Base-by-base conservation (phyloP, 1,284 basidiomycete genomes). In the Cutaneotrichosporon cyanovorans region DNA sequence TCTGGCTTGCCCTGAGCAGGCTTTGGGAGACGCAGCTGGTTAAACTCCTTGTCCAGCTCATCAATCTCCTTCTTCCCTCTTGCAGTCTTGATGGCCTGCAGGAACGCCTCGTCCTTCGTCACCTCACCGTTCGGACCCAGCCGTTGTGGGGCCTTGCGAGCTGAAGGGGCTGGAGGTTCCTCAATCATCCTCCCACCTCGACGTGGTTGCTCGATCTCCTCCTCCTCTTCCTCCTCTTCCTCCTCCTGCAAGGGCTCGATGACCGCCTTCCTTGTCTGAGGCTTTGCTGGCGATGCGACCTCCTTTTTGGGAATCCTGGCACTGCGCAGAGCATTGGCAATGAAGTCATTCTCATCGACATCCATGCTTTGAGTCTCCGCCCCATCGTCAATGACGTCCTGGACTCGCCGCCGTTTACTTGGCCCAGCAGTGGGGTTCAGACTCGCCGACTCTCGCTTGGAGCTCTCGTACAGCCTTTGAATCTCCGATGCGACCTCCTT, bases 41-140 rank as follows among this genome's bases (percentile, higher is more conserved):
- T 88, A 65, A 91, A 90, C 57, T 88, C 87, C 34, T 81, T 77
- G 66, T 90, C 87, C 52, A 88, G 85, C 10, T 49, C 46, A 61
- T 88, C 85, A 14, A 66, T 46, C n/a, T 51, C 59, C 37, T 63
- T 61, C 40, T 61, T 64, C 15, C 52, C 50, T 32, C 59, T 62
- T 10, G 57, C 48, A 2, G 57, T 65, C 22, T 51, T 47, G 33
- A 68, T 61, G 10, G 66, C 66, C 38, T 62, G 56, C 12, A 70
- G 57, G 54, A 72, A 72, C 1, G 49, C 56, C 31, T 58, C 55
- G 49, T 72, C 70, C 32, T 58, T 60, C 5, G 55, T 53, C 6
- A 64, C 53, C 31, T 52, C 48, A 5, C 42, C 20, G 14, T 45
- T 32, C 16, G 50, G 41, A 18, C 5, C 23, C 3, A 37, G 25